phyloP scores from a whole-genome alignment of 257 asterid genomes.

The Euphrasia confusa region DNA sequence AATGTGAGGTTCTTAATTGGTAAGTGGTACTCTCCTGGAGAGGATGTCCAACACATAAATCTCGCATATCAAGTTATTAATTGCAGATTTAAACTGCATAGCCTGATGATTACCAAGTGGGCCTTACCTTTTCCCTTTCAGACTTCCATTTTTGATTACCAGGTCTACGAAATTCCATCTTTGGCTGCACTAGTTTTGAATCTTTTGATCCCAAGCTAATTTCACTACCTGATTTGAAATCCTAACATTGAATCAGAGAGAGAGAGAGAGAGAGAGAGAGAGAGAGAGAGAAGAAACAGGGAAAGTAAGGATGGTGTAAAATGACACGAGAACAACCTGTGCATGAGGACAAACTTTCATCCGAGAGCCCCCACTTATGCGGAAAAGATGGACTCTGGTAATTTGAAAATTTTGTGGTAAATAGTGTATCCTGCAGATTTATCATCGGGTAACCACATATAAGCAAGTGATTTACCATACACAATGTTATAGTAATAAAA shows the following conservation, averaged over 20 bases:
- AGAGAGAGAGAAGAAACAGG: not conserved
- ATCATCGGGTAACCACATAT: slow-evolving; percentile 10
- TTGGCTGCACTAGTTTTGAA: slow-evolving; percentile 32
- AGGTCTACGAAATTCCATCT: slow-evolving; percentile 33
- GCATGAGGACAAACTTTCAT: slow-evolving; percentile 31
- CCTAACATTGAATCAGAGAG: slow-evolving; percentile 21
- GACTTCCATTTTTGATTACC: slow-evolving; percentile 45
- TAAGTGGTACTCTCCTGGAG: slow-evolving; percentile 1
- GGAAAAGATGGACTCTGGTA: slow-evolving; percentile 28
- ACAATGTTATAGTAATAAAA: slow-evolving; percentile 1
- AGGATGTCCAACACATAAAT: slow-evolving; percentile 15
- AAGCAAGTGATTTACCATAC: slow-evolving; percentile 18
- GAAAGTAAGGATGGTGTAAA: slow-evolving; percentile 14
- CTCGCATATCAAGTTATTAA: slow-evolving; percentile 3
- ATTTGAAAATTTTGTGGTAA: slow-evolving; percentile 18
- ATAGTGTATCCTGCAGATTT: slow-evolving; percentile 26
- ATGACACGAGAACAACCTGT: slow-evolving; percentile 37
- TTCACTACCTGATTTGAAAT: slow-evolving; percentile 42
- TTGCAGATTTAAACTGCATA: slow-evolving; percentile 5
- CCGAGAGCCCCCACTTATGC: slow-evolving; percentile 28
- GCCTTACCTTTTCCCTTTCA: slow-evolving; percentile 52
- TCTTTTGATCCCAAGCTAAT: slow-evolving; percentile 32
- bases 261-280: too few relatives aligned
- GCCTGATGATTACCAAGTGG: slow-evolving; percentile 5
- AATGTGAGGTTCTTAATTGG: slow-evolving; percentile 8